Evolutionary conservation across 1,139 yeast species (phyloP).

Genomic region (Saccharomyces hybrid): DNA sequence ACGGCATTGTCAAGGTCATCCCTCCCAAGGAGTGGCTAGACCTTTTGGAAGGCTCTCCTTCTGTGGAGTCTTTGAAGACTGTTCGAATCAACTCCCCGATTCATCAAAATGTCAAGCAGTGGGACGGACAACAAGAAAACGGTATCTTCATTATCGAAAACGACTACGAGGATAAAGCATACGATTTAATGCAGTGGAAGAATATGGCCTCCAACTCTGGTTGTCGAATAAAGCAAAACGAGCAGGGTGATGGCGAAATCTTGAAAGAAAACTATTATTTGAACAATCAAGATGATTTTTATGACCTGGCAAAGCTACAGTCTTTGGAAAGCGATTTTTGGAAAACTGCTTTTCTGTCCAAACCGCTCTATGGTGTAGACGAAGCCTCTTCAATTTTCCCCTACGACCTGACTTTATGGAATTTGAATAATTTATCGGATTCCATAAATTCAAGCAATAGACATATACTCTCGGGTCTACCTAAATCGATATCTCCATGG

Average conservation of each 20-base stretch:
- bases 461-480: constrained; percentile 75
- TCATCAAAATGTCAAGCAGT: constrained; percentile 58
- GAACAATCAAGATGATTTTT: neutral
- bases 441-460: neutral
- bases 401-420: neutral
- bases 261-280: neutral
- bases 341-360: neutral
- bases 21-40: constrained; percentile 66
- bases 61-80: constrained; percentile 21
- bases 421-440: neutral
- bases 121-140: constrained; percentile 38
- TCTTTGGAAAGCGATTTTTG: neutral
- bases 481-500: constrained; percentile 88
- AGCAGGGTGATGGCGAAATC: neutral
- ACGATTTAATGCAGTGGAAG: neutral
- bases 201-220: neutral
- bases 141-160: neutral
- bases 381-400: neutral
- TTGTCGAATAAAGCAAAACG: neutral
- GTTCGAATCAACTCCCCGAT: constrained; percentile 57
- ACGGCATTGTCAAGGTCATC: constrained; percentile 69
- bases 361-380: constrained; percentile 46
- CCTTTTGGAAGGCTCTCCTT: constrained; percentile 14
- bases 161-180: neutral
- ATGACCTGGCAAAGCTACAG: neutral